Percentiles rank a stretch among this genome's conserved stretches.
Evolutionary conservation across 73 alveolate genomes (phyloP).

Genomic region (Symbiodinium natans): DNA sequence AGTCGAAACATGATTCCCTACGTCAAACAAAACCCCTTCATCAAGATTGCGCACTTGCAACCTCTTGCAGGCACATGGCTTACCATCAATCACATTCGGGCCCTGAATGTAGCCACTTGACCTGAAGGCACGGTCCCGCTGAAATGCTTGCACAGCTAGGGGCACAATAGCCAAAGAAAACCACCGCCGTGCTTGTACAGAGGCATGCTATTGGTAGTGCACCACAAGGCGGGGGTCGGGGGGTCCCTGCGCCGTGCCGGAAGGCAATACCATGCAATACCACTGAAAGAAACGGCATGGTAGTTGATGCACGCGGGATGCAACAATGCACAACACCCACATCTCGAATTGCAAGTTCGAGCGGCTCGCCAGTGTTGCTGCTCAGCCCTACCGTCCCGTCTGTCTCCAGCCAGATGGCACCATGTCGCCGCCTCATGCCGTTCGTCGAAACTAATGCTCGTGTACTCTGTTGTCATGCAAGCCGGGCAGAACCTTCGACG

Average conservation of each 20-base stretch:
- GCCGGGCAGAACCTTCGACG: background rate
- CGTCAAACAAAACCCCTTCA: background rate
- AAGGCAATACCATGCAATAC: no score
- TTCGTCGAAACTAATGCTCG: background rate
- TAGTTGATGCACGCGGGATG: no score
- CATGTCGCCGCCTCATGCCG: slow-evolving; percentile 45
- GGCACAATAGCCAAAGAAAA: background rate
- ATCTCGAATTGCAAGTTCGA: background rate
- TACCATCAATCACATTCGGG: slow-evolving; percentile 52
- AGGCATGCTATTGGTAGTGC: no score
- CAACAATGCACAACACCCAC: background rate
- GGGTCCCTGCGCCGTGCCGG: no score
- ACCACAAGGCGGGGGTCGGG: no score
- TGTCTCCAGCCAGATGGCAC: slow-evolving; percentile 40
- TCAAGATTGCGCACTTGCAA: no score
- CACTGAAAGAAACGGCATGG: no score
- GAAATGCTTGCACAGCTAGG: background rate
- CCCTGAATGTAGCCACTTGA: slow-evolving; percentile 70
- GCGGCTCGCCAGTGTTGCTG: slow-evolving; percentile 66
- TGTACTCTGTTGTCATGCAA: background rate
- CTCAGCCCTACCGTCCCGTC: slow-evolving; percentile 57
- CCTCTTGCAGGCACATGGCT: background rate
- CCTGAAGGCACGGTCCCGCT: background rate
- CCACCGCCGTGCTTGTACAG: no score
- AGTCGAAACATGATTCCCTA: no score